Evolutionary conservation across 371 early-diverging fungal species (phyloP), one percentile per base, ranked within the genome.

Genomic region (Catenaria anguillulae): DNA sequence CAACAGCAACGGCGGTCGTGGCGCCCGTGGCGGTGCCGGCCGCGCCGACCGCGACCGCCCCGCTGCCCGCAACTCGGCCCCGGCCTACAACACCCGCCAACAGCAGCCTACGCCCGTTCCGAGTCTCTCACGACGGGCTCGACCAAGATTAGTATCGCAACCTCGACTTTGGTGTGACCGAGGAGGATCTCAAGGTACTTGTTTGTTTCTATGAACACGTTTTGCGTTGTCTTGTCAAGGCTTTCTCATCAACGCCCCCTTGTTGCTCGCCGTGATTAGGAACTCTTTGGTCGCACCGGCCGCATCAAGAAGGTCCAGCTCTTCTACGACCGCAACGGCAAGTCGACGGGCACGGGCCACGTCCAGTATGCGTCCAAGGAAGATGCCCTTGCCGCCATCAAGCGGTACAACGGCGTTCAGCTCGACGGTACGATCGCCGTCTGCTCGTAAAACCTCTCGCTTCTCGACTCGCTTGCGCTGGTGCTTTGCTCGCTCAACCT

Each of bases 271-370:
- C n/a, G 50, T 42, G 42, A 33, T 33, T 69, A 70, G 71, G 68
- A 70, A 48, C 68, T 76, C 62, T 76, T 76, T 63, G 62, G 67
- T 59, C 60, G 75, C 64, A 68, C 78, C 66, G 89, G 89, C 40
- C 83, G 77, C 46, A 77, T 89, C 60, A 71, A 71, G 62, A 66
- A 71, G 62, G 88, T 82, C n/a, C 71, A 71, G 19, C 71, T 89
- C 50, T 81, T 84, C 78, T 88, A 76, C 69, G 80, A 80, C 67
- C 71, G 75, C 43, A 69, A 72, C 62, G 89, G 88, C 64, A 75
- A 73, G 64, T 87, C 87, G 26, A 78, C 75, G 62, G 89, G 89
- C 42, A 76, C 79, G 10, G 90, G 82, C 60, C 74, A 79, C 37
- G 80, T 89, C 36, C 66, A 80, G 60, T 89, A 86, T 69, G 63